Evolutionary conservation across 2,329 filamentous ascomycete species (phyloP).

Genomic region (Phialophora tarda): DNA sequence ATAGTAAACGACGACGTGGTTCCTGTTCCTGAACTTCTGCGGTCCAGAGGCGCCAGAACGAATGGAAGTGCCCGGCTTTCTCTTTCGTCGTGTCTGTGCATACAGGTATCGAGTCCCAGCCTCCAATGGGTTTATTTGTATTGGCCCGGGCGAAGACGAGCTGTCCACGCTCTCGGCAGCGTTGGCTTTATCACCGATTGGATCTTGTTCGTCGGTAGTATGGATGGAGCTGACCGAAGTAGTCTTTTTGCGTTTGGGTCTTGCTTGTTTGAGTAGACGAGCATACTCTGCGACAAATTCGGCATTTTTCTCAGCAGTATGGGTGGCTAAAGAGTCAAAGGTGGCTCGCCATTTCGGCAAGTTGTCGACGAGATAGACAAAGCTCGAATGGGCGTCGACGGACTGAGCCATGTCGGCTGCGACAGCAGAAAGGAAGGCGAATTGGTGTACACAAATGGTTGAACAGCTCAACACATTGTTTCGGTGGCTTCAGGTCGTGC

Average conservation of each 20-base stretch:
- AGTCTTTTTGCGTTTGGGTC: constrained; percentile 47
- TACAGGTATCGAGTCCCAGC: constrained; percentile 37
- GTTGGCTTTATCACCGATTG: constrained; percentile 2
- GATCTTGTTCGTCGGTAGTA: constrained; percentile 38
- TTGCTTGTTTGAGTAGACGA: constrained; percentile 45
- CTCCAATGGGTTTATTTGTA: constrained; percentile 35
- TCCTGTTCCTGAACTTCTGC: constrained; percentile 70
- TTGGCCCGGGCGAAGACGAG: constrained; percentile 18
- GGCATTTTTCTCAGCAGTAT: constrained; percentile 49
- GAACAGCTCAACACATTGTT: constrained; percentile 28
- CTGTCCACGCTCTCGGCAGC: constrained; percentile 14
- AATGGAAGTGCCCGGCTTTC: constrained; percentile 45
- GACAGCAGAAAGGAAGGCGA: constrained; percentile 4
- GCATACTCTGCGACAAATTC: constrained; percentile 53
- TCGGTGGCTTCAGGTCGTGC: constrained; percentile 24
- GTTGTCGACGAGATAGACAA: constrained; percentile 52
- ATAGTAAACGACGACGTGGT: constrained; percentile 87
- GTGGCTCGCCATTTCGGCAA: constrained; percentile 53
- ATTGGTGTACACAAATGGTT: constrained; percentile 20
- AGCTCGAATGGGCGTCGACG: constrained; percentile 54
- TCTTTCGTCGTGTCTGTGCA: constrained; percentile 46
- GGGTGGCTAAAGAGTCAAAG: constrained; percentile 50
- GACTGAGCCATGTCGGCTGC: constrained; percentile 27
- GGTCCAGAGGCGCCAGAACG: constrained; percentile 44
- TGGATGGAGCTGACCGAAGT: constrained; percentile 51